Evolutionary conservation across 2,329 filamentous ascomycete species (phyloP), one percentile per base, ranked within the genome.

Genomic region (Mycocentrospora acerina): DNA sequence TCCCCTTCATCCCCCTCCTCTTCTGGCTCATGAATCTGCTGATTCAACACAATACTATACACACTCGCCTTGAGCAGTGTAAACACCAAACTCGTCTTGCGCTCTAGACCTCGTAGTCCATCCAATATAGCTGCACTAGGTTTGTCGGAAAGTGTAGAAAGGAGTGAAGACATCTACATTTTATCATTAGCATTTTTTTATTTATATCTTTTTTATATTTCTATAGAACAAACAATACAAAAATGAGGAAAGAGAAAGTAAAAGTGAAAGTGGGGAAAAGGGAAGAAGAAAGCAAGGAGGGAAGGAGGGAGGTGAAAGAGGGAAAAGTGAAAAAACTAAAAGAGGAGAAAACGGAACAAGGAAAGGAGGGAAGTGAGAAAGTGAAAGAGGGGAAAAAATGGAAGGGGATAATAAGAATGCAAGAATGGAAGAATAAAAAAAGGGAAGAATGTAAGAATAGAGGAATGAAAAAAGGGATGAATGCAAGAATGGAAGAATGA

Each of bases 31-130:
- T 50, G 43, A 47, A 67, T 64, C 78, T 97, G 88, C 78, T 97
- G 91, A 78, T 98, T 91, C 73, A 98, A 69, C 46, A 98, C 90
- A 73, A 98, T 98, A 64, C 88, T 95, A 73, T 98, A 98, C 49
- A 98, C 93, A 68, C 91, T 97, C 13, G 93, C 91, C 75, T 98
- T 98, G 64, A 98, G 78, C 64, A 97, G 71, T 47, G 93, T 98
- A 69, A 95, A 97, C 15, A 96, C 91, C 37, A 95, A 75, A 53
- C 89, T 90, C 29, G 91, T 96, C 76, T 97, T 96, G 56, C 93
- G 79, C 75, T 98, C 93, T 37, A 98, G 75, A 29, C 90, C 84
- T 37, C 93, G 78, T 55, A 98, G 76, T 7, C 88, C 85, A 67
- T 98, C 89, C 36, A 94, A 78, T 40, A 94, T 90, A 52, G 87